Evolutionary conservation across 805 yeast species (phyloP), one percentile per base, ranked within the genome.

Genomic region (Nakazawaea sp.): DNA sequence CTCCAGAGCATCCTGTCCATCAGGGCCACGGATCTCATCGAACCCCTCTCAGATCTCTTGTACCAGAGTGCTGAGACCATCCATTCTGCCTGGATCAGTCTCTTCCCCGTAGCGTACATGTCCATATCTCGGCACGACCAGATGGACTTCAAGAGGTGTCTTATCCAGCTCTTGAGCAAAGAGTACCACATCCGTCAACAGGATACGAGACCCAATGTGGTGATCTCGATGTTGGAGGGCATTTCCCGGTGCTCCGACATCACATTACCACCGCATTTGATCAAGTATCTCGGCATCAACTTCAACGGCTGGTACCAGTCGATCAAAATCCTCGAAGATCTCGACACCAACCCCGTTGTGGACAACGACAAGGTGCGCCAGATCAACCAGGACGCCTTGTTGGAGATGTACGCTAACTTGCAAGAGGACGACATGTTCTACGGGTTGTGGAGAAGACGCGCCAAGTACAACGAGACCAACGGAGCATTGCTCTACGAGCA

Each of bases 361-460:
- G 89, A 83, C 21, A 85, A 81, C 49, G 68, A 76, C 9, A 80
- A 80, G 42, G 85, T 90, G 12, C 71, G 80, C 18, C 96, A 89
- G 41, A 80, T 88, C 3, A 87, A 85, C 40, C 80, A 82, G 43
- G 97, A 92, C 60, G 96, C 98, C 0, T 60, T 92, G 30, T 76
- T 88, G 25, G 97, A 94, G 59, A 64, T 90, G 56, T 92, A 90
- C 50, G 80, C 95, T 4, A 76, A 82, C 7, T 61, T 92, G 36
- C 94, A 87, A 49, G 98, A 92, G 50, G 95, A 86, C 38, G 98
- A 92, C 51, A 84, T 90, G 89, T 92, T 89, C 55, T 92, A 92
- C 55, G 99, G 99, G 3, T 68, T 88, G 46, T 92, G 99, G 99
- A 77, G 97, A 62, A 72, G 97, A 56, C 72, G 97, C 41, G 95